phyloP scores from a whole-genome alignment of 2,329 filamentous ascomycete genomes.

The Calonectria pteridis region DNA sequence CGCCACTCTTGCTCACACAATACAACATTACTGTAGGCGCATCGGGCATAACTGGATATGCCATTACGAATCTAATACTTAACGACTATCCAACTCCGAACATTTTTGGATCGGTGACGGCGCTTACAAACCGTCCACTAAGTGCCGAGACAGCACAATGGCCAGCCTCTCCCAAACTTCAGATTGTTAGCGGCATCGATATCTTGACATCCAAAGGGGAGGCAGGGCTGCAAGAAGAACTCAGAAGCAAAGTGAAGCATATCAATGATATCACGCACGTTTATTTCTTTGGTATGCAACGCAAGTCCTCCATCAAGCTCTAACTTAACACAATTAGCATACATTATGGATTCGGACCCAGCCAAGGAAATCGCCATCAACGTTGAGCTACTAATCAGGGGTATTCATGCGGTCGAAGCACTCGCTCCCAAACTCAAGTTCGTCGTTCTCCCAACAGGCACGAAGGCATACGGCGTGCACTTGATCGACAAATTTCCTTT shows the following conservation, averaged over 20 bases:
- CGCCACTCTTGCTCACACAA: constrained; percentile 27
- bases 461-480: constrained; percentile 54
- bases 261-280: constrained; percentile 56
- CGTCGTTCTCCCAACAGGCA: constrained; percentile 56
- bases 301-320: not conserved
- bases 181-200: constrained; percentile 51
- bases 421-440: constrained; percentile 54
- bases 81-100: constrained; percentile 58
- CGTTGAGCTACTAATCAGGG: constrained; percentile 52
- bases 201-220: constrained; percentile 47
- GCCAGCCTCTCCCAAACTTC: constrained; percentile 47
- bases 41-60: constrained; percentile 63
- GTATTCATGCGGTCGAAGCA: constrained; percentile 53
- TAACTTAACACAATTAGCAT: constrained; percentile 40
- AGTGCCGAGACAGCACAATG: constrained; percentile 43
- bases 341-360: constrained; percentile 51
- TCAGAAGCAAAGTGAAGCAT: constrained; percentile 50
- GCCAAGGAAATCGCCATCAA: constrained; percentile 51
- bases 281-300: constrained; percentile 54
- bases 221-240: constrained; percentile 46
- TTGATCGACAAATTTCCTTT: constrained; percentile 46
- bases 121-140: constrained; percentile 60
- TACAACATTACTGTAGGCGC: constrained; percentile 49
- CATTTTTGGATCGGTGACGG: constrained; percentile 58
- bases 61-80: constrained; percentile 61